Conservation (phyloP, 306 rosid genomes). For the Aeschynomene evenia region DNA sequence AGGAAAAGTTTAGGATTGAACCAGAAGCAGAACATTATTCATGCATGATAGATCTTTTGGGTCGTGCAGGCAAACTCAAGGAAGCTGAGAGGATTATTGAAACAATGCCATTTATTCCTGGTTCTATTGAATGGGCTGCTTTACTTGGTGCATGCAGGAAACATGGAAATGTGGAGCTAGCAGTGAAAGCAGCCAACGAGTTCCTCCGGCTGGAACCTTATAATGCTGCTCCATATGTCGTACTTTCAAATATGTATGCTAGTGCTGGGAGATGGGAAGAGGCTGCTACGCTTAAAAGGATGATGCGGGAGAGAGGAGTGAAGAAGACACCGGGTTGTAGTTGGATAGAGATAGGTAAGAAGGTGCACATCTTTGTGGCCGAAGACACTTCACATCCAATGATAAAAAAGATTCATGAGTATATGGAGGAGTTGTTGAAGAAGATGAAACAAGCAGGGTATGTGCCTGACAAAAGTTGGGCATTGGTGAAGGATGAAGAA, state of each 20-base stretch:
- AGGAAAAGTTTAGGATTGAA: conserved; percentile 62
- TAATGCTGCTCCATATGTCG: conserved; percentile 66
- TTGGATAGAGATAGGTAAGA: conserved; percentile 76
- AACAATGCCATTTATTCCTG: conserved; percentile 69
- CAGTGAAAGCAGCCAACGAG: conserved; percentile 65
- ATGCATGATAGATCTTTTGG: conserved; percentile 84
- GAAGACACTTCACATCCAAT: conserved; percentile 77
- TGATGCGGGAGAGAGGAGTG: conserved; percentile 74
- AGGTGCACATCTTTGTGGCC: conserved; percentile 62
- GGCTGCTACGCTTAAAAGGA: conserved; percentile 51
- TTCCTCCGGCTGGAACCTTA: conserved; percentile 62
- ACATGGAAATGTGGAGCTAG: conserved; percentile 78
- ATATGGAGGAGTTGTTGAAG: conserved; percentile 58
- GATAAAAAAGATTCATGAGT: conserved; percentile 62
- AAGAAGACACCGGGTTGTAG: conserved; percentile 86
- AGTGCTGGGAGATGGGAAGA: conserved; percentile 72
- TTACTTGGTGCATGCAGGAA: conserved; percentile 81
- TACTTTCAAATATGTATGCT: conserved; percentile 66
- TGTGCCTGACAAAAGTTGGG: conserved; percentile 62
- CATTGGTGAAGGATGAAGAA: conserved; percentile 58
- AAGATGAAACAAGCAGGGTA: conserved; percentile 70
- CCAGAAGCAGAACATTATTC: conserved; percentile 76
- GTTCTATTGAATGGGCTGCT: conserved; percentile 74
- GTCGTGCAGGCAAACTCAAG: conserved; percentile 66
- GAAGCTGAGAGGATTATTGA: conserved; percentile 76